Conservation (phyloP, 768 basidiomycete species). For the Tylopilus subfusipes region DNA sequence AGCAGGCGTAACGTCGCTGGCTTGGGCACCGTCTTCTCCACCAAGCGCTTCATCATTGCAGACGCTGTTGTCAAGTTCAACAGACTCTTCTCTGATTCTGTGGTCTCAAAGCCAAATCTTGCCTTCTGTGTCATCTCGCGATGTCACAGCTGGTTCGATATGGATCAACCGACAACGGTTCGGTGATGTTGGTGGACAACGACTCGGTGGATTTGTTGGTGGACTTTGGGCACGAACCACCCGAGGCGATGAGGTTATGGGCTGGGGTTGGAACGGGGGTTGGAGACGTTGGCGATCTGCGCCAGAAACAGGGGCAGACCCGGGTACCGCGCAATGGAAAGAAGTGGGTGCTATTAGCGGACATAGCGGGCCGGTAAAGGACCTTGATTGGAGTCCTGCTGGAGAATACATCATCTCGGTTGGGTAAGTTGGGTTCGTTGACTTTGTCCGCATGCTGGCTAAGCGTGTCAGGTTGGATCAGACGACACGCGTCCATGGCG, state of each 20-base stretch:
- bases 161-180: conserved; percentile 93
- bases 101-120: conserved; percentile 76
- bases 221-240: conserved; percentile 66
- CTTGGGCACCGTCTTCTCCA: conserved; percentile 61
- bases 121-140: conserved; percentile 33
- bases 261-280: conserved; percentile 93
- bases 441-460: not conserved
- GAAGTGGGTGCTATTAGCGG: conserved; percentile 82
- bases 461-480: conserved; percentile 68
- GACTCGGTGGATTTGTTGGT: conserved; percentile 90
- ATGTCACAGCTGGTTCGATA: conserved; percentile 49
- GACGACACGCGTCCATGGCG: conserved; percentile 85
- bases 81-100: conserved; percentile 92
- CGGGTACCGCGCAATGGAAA: conserved; percentile 54
- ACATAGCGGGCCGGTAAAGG: conserved; percentile 75
- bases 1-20: conserved; percentile 82
- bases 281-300: conserved; percentile 81
- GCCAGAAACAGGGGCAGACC: conserved; percentile 11
- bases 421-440: conserved; percentile 48
- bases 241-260: conserved; percentile 59
- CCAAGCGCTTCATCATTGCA: conserved; percentile 25
- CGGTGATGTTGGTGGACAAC: conserved; percentile 89
- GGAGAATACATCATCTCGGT: conserved; percentile 85
- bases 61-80: conserved; percentile 85
- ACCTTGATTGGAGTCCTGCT: conserved; percentile 81